Base-by-base conservation (phyloP, 2,329 filamentous ascomycete species). In the Cladosporium halotolerans region DNA sequence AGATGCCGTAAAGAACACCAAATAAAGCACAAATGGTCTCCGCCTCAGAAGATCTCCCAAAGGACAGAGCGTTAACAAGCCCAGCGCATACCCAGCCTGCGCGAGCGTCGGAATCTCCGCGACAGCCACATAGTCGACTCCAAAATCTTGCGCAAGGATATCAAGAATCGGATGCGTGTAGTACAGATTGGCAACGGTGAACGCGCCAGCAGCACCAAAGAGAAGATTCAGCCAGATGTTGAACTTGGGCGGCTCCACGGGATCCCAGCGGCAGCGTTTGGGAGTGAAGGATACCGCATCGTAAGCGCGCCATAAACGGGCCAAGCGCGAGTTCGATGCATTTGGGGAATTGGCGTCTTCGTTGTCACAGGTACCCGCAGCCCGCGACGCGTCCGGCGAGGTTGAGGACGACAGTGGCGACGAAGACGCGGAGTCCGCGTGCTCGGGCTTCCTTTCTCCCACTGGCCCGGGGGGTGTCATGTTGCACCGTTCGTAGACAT, bases 161-260 rank as follows among this genome's bases (percentile, higher is more conserved):
- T 90, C 89, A 19, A 92, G 73, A 44, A 92, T 87, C 0, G 88
- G 86, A 62, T 91, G 87, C 55, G 80, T 88, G 69, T 92, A 90
- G 71, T 92, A 92, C 3, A 92, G 73, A 60, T 91, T 91, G 14
- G 87, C 87, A 6, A 91, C 88, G 0, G 85, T 88, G 59, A 89
- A 83, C 3, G 83, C 78, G 0, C 72, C 77, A 0, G 79, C 85
- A 62, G 86, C 78, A 1, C 79, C 84, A 57, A 89, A 89, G 1
- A 91, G 70, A 2, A 89, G 66, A 62, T 91, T 91, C 64, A 88
- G 73, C 2, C 74, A 72, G 60, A 88, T 71, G 1, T 80, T 85
- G 68, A 92, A 89, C 32, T 77, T 73, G 0, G 85, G 85, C 7
- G 87, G 86, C 52, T 79, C 76, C 0, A 79, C 67, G 0, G 82